phyloP scores from a whole-genome alignment of 1,139 yeast species.

The Scheffersomyces illinoinensis region DNA sequence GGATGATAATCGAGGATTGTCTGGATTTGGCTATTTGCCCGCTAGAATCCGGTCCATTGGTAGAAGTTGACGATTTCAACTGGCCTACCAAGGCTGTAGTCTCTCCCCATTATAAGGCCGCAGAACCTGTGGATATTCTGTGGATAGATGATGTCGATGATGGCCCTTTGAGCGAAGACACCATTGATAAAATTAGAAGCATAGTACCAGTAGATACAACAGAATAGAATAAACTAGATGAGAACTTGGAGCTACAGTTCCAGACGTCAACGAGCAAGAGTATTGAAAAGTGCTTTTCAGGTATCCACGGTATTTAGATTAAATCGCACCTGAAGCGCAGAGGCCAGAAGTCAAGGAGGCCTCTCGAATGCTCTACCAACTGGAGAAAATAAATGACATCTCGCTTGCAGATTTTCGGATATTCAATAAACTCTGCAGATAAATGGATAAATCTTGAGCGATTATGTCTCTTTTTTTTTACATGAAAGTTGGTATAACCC shows the following conservation, averaged over 20 bases:
- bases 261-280: not conserved
- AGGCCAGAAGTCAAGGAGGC: too few species aligned
- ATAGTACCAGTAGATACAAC: not conserved
- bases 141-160: not conserved
- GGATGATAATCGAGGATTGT: slow-evolving; percentile 39
- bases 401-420: too few species aligned
- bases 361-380: too few species aligned
- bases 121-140: not conserved
- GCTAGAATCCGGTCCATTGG: slow-evolving; percentile 2
- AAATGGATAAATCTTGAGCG: too few species aligned
- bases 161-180: not conserved
- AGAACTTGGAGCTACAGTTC: not conserved
- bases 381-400: too few species aligned
- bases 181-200: not conserved
- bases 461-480: too few species aligned
- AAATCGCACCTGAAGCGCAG: too few species aligned
- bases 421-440: too few species aligned
- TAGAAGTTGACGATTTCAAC: slow-evolving; percentile 27
- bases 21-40: slow-evolving; percentile 16
- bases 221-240: not conserved
- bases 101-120: slow-evolving; percentile 17
- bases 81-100: slow-evolving; percentile 19
- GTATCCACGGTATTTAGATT: too few species aligned
- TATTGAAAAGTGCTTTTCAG: too few species aligned
- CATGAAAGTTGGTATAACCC: too few species aligned